phyloP scores from a whole-genome alignment of 2,329 filamentous ascomycete species.

The Claviceps purpurea region DNA sequence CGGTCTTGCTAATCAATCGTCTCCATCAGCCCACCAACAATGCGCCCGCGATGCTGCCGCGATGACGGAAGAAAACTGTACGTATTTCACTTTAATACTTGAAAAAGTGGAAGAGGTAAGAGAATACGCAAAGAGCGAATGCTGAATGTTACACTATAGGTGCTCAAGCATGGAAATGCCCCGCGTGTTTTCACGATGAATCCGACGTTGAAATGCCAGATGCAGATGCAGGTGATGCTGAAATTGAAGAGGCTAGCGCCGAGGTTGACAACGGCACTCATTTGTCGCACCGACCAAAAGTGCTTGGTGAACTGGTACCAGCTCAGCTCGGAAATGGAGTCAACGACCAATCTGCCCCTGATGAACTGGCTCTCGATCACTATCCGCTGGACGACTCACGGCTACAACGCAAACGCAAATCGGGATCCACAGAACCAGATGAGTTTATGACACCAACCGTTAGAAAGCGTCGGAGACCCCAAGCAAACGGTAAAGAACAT shows the following conservation, averaged over 20 bases:
- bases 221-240: constrained; percentile 15
- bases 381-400: constrained; percentile 66
- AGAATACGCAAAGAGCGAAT: background rate
- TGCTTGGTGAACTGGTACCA: constrained; percentile 23
- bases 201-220: constrained; percentile 11
- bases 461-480: constrained; percentile 40
- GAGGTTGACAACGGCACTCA: constrained; percentile 15
- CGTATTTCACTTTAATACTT: constrained; percentile 3
- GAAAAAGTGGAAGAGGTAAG: background rate
- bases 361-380: constrained; percentile 56
- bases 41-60: constrained; percentile 59
- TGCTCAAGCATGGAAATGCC: constrained; percentile 36
- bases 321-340: constrained; percentile 26
- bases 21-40: constrained; percentile 66
- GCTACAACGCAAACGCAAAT: constrained; percentile 71
- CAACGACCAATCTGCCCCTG: constrained; percentile 55
- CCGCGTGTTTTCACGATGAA: constrained; percentile 28
- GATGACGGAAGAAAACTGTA: constrained; percentile 21
- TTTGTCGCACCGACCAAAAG: constrained; percentile 18
- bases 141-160: constrained; percentile 20
- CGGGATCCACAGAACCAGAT: constrained; percentile 54
- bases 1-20: constrained; percentile 22
- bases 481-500: constrained; percentile 27
- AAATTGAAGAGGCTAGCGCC: constrained; percentile 12
- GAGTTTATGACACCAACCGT: constrained; percentile 35